A percentile compares a stretch with the other conserved stretches of the same genome.
Conservation (phyloP, 164 flowering plant species). For the Dillenia suffruticosa region DNA sequence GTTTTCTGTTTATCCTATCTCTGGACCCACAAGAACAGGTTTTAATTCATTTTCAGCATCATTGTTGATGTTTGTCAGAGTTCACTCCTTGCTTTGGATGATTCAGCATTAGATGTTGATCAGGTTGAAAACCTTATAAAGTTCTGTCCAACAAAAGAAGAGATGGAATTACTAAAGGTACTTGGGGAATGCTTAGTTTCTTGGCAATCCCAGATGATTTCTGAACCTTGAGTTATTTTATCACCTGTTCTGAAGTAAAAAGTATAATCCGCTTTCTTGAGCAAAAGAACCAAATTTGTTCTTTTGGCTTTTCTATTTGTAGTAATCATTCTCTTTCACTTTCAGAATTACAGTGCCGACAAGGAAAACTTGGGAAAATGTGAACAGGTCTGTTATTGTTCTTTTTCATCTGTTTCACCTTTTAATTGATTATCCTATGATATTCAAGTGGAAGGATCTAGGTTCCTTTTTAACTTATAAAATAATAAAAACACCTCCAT, state of each 20-base stretch:
- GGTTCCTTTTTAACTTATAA: too few species aligned
- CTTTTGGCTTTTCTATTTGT: constrained; percentile 3
- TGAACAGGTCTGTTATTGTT: constrained; percentile 61
- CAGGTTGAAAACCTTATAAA: constrained; percentile 96
- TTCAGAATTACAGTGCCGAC: constrained; percentile 84
- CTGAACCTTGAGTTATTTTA: too few species aligned
- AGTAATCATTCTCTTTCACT: constrained; percentile 8
- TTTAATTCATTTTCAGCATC: constrained; percentile 1
- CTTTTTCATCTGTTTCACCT: constrained; percentile 1
- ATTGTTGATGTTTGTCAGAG: constrained; percentile 39
- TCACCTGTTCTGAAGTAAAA: not conserved
- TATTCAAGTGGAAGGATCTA: too few species aligned
- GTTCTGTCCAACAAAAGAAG: constrained; percentile 96
- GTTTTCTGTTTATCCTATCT: too few species aligned
- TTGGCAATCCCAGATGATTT: not conserved
- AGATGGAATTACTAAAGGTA: constrained; percentile 89
- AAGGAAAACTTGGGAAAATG: constrained; percentile 86
- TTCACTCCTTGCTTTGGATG: constrained; percentile 85
- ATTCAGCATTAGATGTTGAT: constrained; percentile 78
- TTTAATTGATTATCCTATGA: not conserved
- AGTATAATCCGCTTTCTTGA: not conserved
- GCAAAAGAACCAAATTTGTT: constrained; percentile 4
- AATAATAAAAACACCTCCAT: too few species aligned
- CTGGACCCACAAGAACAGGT: too few species aligned
- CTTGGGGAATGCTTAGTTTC: not conserved